Conservation (phyloP, 139 green algal species). For the Micractinium conductrix region DNA sequence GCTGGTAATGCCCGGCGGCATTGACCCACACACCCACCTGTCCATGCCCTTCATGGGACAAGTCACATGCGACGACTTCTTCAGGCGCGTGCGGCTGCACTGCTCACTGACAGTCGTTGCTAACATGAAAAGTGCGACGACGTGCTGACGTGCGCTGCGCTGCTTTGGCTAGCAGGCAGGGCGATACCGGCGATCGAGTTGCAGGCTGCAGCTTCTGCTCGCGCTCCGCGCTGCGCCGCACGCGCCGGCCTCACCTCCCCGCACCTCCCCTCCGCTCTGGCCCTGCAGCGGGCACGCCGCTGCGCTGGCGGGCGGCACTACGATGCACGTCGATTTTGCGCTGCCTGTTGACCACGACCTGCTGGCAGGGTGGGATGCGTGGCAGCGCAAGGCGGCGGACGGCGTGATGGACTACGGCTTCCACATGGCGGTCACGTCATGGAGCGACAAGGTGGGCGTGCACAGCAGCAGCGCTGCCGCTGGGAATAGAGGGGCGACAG, state of each 20-base stretch:
- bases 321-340: constrained; percentile 98
- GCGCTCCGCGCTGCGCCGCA: no score
- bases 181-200: no score
- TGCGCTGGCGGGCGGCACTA: constrained; percentile 94
- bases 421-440: constrained; percentile 95
- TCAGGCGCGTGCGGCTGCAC: not conserved
- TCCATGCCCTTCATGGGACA: constrained; percentile 96
- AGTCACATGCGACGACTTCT: constrained; percentile 82
- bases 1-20: constrained; percentile 94
- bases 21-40: constrained; percentile 98
- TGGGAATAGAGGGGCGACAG: no score
- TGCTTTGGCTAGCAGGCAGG: no score
- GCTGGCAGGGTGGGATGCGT: constrained; percentile 63
- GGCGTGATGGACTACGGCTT: constrained; percentile 94
- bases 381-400: constrained; percentile 63
- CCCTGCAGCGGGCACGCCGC: constrained; percentile 76
- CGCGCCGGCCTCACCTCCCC: not conserved
- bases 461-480: no score
- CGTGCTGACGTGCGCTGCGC: no score
- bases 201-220: no score
- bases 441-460: constrained; percentile 73
- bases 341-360: constrained; percentile 86
- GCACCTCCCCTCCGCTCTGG: not conserved
- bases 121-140: no score
- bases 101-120: no score